phyloP scores from a whole-genome alignment of 2,329 filamentous ascomycete species.

The Fusarium sp. region DNA sequence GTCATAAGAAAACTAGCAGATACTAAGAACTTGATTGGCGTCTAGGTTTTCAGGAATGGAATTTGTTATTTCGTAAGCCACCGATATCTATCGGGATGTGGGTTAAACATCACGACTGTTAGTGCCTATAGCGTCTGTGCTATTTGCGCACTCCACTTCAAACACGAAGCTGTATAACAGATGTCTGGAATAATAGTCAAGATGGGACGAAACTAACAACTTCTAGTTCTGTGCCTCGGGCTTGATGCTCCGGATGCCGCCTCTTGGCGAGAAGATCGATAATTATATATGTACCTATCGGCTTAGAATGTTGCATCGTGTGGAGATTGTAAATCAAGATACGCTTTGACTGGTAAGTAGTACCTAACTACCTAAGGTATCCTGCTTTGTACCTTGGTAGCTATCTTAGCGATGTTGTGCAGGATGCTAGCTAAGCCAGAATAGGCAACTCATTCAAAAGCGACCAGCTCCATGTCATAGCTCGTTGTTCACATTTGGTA shows the following conservation, averaged over 20 bases:
- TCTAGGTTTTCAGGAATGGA: not conserved
- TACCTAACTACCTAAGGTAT: too few relatives aligned
- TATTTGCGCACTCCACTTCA: not conserved
- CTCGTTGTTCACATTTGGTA: constrained; percentile 11
- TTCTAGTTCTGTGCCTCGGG: constrained; percentile 1
- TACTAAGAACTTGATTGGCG: not conserved
- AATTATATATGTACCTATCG: not conserved
- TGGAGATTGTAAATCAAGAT: too few relatives aligned
- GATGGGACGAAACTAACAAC: not conserved
- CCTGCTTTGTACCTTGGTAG: not conserved
- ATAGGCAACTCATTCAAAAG: constrained; percentile 44
- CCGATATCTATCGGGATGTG: not conserved
- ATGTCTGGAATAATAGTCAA: not conserved
- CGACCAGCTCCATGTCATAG: constrained; percentile 5
- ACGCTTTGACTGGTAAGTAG: constrained; percentile 19
- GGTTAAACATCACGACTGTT: not conserved
- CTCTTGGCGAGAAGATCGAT: not conserved
- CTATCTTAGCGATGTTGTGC: constrained; percentile 9
- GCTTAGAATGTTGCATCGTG: too few relatives aligned
- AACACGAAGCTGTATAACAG: not conserved
- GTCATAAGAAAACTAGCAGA: too few relatives aligned
- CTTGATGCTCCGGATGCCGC: constrained; percentile 3
- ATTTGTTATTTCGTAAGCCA: not conserved
- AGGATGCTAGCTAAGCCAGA: constrained; percentile 31
- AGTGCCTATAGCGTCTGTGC: not conserved